Evolutionary conservation across 2,329 filamentous ascomycete genomes (phyloP).

Genomic region (Botryotinia convoluta): DNA sequence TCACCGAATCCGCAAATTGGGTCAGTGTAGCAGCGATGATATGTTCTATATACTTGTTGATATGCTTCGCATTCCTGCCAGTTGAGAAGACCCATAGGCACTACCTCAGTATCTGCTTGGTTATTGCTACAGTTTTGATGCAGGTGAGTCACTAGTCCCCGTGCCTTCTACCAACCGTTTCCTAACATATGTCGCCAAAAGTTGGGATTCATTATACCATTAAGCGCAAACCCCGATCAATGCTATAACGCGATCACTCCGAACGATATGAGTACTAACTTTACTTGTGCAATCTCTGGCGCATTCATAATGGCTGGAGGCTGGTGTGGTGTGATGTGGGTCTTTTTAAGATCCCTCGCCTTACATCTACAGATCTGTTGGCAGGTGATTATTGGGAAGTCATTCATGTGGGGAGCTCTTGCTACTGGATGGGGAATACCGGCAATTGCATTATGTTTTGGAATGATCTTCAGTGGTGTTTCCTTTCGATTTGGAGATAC

Average conservation of each 20-base stretch:
- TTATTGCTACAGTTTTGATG: slow-evolving; percentile 72
- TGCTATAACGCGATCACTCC: slow-evolving; percentile 91
- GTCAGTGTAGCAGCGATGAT: slow-evolving; percentile 72
- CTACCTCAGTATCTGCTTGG: slow-evolving; percentile 87
- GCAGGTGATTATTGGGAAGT: slow-evolving; percentile 84
- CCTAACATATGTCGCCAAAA: slow-evolving; percentile 42
- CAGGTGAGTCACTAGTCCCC: slow-evolving; percentile 56
- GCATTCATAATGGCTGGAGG: slow-evolving; percentile 83
- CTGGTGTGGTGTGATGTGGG: slow-evolving; percentile 82
- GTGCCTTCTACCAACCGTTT: neutral
- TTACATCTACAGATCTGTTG: slow-evolving; percentile 98
- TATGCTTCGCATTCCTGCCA: slow-evolving; percentile 78
- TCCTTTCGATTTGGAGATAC: slow-evolving; percentile 88
- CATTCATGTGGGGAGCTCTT: slow-evolving; percentile 85
- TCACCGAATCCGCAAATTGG: slow-evolving; percentile 73
- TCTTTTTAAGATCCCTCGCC: slow-evolving; percentile 84
- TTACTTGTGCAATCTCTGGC: slow-evolving; percentile 84
- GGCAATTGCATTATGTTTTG: slow-evolving; percentile 68
- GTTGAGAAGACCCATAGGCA: slow-evolving; percentile 88
- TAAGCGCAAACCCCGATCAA: slow-evolving; percentile 73
- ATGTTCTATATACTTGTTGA: slow-evolving; percentile 70
- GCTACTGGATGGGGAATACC: slow-evolving; percentile 82
- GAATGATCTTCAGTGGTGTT: slow-evolving; percentile 81
- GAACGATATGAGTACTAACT: slow-evolving; percentile 80
- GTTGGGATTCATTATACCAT: slow-evolving; percentile 87